Percentiles rank a stretch among this genome's conserved stretches.
These are phyloP conservation scores for Ophiocordyceps unilateralis DNA, from an alignment of 2,329 filamentous ascomycete genomes.

Conservation along the genomic window DNA sequence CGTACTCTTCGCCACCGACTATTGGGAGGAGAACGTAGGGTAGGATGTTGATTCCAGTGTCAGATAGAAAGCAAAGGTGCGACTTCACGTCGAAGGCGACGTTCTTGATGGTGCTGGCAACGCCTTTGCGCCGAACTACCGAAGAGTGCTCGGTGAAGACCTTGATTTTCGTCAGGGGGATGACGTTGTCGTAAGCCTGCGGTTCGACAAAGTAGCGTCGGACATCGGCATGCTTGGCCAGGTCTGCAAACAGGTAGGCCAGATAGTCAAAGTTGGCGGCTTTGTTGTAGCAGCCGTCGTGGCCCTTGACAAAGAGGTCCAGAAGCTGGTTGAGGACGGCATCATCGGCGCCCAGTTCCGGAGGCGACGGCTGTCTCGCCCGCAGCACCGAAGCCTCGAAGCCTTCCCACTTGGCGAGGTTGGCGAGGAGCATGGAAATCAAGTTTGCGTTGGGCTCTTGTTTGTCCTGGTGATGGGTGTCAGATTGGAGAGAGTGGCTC, in stretches of 20 bases:
- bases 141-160: conserved; percentile 90
- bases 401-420: conserved; percentile 65
- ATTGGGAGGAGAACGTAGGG: conserved; percentile 82
- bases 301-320: conserved; percentile 90
- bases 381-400: conserved; percentile 47
- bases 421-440: conserved; percentile 81
- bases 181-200: conserved; percentile 62
- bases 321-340: conserved; percentile 77
- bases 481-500: neutral
- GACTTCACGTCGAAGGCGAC: conserved; percentile 64
- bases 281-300: conserved; percentile 67
- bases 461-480: conserved; percentile 29
- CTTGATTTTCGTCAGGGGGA: conserved; percentile 82
- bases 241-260: conserved; percentile 82
- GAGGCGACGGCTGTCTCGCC: conserved; percentile 50
- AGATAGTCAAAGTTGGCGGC: conserved; percentile 82
- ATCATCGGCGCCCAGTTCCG: conserved; percentile 53
- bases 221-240: conserved; percentile 65
- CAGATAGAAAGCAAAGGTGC: conserved; percentile 53
- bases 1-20: conserved; percentile 74
- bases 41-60: conserved; percentile 60
- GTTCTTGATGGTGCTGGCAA: conserved; percentile 94
- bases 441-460: conserved; percentile 72
- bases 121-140: conserved; percentile 71
- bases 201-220: conserved; percentile 56